Evolutionary conservation across 2,329 filamentous ascomycete species (phyloP).

Genomic region (Apiospora phragmitis): DNA sequence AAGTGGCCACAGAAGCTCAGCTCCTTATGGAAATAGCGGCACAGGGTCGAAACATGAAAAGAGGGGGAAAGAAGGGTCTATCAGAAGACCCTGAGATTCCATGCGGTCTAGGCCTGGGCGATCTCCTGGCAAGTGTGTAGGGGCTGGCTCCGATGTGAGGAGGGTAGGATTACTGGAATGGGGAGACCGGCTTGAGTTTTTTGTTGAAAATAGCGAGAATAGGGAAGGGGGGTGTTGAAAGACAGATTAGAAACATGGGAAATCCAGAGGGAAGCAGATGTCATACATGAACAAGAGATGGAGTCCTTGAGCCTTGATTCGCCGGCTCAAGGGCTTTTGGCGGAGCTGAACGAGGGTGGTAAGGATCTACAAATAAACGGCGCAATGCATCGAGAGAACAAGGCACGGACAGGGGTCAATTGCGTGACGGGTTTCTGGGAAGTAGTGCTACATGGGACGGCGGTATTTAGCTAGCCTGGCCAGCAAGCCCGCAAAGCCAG

Average conservation of each 20-base stretch:
- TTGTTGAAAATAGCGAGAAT: slow-evolving; percentile 11
- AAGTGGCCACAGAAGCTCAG: slow-evolving; percentile 7
- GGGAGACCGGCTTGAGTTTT: slow-evolving; percentile 3
- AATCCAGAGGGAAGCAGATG: slow-evolving; percentile 10
- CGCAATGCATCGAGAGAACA: slow-evolving; percentile 6
- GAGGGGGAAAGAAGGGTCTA: slow-evolving; percentile 10
- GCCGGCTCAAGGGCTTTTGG: neutral
- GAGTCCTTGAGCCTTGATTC: neutral
- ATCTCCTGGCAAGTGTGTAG: neutral
- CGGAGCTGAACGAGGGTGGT: slow-evolving; percentile 8
- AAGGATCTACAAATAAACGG: slow-evolving; percentile 8
- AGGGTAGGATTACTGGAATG: neutral
- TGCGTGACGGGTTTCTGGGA: slow-evolving; percentile 8
- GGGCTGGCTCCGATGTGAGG: neutral
- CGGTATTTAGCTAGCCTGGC: neutral
- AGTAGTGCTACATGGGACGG: slow-evolving; percentile 2
- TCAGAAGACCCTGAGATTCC: slow-evolving; percentile 11
- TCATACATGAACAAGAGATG: slow-evolving; percentile 8
- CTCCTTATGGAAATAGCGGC: slow-evolving; percentile 7
- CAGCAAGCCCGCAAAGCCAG: neutral
- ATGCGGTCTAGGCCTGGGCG: slow-evolving; percentile 9
- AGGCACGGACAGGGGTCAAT: slow-evolving; percentile 11
- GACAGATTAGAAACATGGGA: slow-evolving; percentile 6
- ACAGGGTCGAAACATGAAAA: slow-evolving; percentile 5
- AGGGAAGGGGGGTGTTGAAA: neutral